Percentiles rank a stretch among this genome's conserved stretches.
Evolutionary conservation across 164 flowering plant genomes (phyloP).

Genomic region (Cinnamomum micranthum): DNA sequence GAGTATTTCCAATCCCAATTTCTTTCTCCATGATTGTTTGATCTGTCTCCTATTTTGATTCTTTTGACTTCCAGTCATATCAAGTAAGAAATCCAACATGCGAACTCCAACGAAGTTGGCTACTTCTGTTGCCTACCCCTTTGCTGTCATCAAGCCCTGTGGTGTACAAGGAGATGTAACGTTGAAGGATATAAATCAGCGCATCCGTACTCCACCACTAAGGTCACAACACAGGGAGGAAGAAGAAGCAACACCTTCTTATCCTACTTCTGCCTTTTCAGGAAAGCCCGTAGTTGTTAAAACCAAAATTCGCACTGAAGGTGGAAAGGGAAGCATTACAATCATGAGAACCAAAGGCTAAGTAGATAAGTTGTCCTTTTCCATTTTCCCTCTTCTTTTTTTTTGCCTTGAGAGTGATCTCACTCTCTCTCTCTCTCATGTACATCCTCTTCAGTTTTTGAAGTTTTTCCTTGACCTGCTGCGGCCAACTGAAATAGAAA

Average conservation of each 20-base stretch:
- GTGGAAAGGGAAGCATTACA: slow-evolving; percentile 96
- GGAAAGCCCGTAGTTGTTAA: slow-evolving; percentile 95
- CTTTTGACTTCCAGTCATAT: background rate
- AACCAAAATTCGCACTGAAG: slow-evolving; percentile 89
- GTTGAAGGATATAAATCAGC: slow-evolving; percentile 84
- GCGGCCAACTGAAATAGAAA: slow-evolving; percentile 8
- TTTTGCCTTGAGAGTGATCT: background rate
- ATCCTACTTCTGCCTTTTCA: slow-evolving; percentile 85
- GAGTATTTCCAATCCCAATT: background rate
- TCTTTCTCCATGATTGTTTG: background rate
- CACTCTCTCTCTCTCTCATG: slow-evolving; percentile 4
- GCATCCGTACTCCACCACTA: slow-evolving; percentile 61
- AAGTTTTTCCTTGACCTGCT: slow-evolving; percentile 8
- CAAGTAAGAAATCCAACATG: slow-evolving; percentile 63
- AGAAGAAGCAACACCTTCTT: slow-evolving; percentile 43
- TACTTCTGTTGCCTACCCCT: slow-evolving; percentile 80
- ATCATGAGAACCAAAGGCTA: slow-evolving; percentile 92
- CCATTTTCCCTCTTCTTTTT: background rate
- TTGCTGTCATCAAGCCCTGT: slow-evolving; percentile 85
- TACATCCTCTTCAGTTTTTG: slow-evolving; percentile 2
- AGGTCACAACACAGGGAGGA: slow-evolving; percentile 36
- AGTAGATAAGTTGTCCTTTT: slow-evolving; percentile 18
- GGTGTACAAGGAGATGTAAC: slow-evolving; percentile 76
- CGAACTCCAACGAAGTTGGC: slow-evolving; percentile 58
- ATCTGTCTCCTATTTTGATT: background rate